Evolutionary conservation across 805 yeast species (phyloP).

Genomic region (Naumovozyma dairenensis): DNA sequence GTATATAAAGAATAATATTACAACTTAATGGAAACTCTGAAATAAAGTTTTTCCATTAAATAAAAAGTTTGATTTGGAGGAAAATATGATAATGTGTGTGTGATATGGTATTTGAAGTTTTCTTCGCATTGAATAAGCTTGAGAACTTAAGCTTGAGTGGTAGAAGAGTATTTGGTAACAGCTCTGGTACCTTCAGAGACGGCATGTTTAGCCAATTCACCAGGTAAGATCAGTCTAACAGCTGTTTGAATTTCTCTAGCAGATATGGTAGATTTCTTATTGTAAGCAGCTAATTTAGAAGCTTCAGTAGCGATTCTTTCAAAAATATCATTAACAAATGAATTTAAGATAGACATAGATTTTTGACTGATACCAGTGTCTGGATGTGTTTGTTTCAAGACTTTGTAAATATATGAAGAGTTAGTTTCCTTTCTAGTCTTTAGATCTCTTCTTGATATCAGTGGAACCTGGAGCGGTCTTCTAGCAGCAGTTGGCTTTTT

Average conservation of each 20-base stretch:
- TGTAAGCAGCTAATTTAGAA: slow-evolving; percentile 96
- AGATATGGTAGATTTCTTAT: slow-evolving; percentile 95
- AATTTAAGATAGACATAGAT: slow-evolving; percentile 98
- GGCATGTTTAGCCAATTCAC: slow-evolving; percentile 97
- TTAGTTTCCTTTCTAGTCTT: slow-evolving; percentile 97
- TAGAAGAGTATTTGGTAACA: slow-evolving; percentile 88
- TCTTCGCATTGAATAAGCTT: slow-evolving; percentile 2
- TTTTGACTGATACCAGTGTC: slow-evolving; percentile 98
- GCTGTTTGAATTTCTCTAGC: slow-evolving; percentile 99
- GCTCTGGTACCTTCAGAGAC: slow-evolving; percentile 98
- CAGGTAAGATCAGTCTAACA: slow-evolving; percentile 93
- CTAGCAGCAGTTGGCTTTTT: slow-evolving; percentile 71
- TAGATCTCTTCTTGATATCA: slow-evolving; percentile 88
- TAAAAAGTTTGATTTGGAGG: too few relatives aligned
- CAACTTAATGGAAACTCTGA: too few relatives aligned
- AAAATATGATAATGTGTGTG: slow-evolving; percentile 2
- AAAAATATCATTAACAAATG: slow-evolving; percentile 94
- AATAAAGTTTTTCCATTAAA: too few relatives aligned
- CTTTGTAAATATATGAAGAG: slow-evolving; percentile 97
- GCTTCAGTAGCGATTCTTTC: slow-evolving; percentile 98
- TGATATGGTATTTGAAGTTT: slow-evolving; percentile 1
- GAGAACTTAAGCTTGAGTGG: slow-evolving; percentile 32
- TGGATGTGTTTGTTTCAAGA: slow-evolving; percentile 97
- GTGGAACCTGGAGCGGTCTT: too few relatives aligned
- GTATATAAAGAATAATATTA: too few relatives aligned